phyloP scores from a whole-genome alignment of 768 basidiomycete genomes.

The Calocybe gangraenosa region DNA sequence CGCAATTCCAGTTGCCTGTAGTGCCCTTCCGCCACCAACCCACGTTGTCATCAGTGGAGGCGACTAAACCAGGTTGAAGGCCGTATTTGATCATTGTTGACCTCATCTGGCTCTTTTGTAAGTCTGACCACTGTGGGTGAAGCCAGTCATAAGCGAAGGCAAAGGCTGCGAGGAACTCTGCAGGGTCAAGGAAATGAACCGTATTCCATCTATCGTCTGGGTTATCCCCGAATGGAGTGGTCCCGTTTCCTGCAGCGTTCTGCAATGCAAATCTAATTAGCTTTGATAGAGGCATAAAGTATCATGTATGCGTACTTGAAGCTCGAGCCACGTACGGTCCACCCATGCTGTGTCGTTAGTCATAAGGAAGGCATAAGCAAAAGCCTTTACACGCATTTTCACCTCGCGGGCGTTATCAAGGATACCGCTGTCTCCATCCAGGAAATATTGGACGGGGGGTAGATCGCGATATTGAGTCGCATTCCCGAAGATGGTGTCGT shows the following conservation, averaged over 20 bases:
- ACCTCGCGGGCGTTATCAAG: constrained; percentile 86
- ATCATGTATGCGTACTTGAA: constrained; percentile 69
- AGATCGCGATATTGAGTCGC: constrained; percentile 68
- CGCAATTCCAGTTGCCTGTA: constrained; percentile 97
- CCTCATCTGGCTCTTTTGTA: constrained; percentile 68
- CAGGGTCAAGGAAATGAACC: constrained; percentile 86
- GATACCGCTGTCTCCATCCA: constrained; percentile 87
- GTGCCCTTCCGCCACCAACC: constrained; percentile 80
- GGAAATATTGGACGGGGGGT: constrained; percentile 62
- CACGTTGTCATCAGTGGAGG: constrained; percentile 40
- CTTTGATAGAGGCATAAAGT: not conserved
- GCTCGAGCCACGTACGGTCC: constrained; percentile 79
- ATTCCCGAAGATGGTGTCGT: constrained; percentile 85
- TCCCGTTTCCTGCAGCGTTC: constrained; percentile 75
- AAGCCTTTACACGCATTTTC: constrained; percentile 90
- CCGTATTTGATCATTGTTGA: constrained; percentile 75
- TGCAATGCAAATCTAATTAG: constrained; percentile 19
- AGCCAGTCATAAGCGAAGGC: constrained; percentile 97
- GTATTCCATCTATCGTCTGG: constrained; percentile 78
- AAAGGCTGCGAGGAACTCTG: constrained; percentile 86
- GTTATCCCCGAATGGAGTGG: constrained; percentile 60
- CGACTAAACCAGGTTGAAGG: constrained; percentile 58
- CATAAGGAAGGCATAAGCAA: constrained; percentile 86
- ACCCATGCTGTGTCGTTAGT: constrained; percentile 91
- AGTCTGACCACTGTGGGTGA: constrained; percentile 39